phyloP scores from a whole-genome alignment of 78 protist genomes.

The Tieghemostelium lacteum region DNA sequence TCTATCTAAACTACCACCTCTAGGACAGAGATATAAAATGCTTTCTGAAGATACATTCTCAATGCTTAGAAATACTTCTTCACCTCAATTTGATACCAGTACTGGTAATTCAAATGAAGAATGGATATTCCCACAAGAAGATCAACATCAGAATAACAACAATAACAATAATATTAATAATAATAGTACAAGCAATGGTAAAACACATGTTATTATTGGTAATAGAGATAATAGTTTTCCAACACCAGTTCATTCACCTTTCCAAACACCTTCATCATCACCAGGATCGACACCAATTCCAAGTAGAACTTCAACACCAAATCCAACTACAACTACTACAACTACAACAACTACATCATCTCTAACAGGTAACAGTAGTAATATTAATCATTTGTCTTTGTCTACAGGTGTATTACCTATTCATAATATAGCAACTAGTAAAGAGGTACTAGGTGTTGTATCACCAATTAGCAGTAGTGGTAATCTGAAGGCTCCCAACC shows the following conservation, averaged over 20 bases:
- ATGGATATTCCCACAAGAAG: slow-evolving; percentile 75
- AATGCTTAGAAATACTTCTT: slow-evolving; percentile 70
- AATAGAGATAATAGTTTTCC: slow-evolving; percentile 12
- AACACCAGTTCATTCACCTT: slow-evolving; percentile 45
- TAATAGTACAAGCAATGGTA: background rate
- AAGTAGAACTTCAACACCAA: slow-evolving; percentile 68
- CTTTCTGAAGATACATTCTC: slow-evolving; percentile 68
- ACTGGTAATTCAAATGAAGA: slow-evolving; percentile 48
- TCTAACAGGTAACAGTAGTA: background rate
- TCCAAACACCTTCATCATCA: slow-evolving; percentile 59
- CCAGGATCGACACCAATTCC: slow-evolving; percentile 63
- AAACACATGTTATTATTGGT: background rate
- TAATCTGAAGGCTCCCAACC: background rate
- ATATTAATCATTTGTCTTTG: slow-evolving; percentile 5
- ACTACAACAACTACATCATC: background rate
- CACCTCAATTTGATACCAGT: slow-evolving; percentile 60
- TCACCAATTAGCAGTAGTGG: background rate
- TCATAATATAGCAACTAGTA: background rate
- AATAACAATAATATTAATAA: background rate
- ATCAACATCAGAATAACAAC: slow-evolving; percentile 2
- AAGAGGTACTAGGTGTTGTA: background rate
- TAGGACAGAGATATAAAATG: slow-evolving; percentile 78
- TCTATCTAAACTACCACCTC: slow-evolving; percentile 58
- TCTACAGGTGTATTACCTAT: slow-evolving; percentile 28
- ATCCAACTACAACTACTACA: slow-evolving; percentile 20